Base-by-base conservation (phyloP, 768 basidiomycete species). In the Mrakia gelida region DNA sequence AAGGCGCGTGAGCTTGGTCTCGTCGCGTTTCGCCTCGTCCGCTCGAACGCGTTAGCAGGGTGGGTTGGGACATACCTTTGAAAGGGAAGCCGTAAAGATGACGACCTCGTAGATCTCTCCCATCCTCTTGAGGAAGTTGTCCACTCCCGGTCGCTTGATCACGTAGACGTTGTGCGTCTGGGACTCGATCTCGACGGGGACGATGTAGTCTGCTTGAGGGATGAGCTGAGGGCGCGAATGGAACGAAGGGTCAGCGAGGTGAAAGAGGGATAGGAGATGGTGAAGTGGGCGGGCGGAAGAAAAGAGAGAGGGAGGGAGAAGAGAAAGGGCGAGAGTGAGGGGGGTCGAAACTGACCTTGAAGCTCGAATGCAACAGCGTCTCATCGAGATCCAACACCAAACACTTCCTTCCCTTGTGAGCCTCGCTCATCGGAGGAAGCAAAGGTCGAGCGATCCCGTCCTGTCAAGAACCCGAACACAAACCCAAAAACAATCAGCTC, bases 81-180 rank as follows among this genome's bases (percentile, higher is more conserved):
- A 95, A 77, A 99, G 85, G 85, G 93, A 95, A 11, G 97, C 97
- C 9, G 97, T 99, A 85, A 98, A 99, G 15, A 99, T 92, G 45
- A 99, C 96, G 71, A 99, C 88, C 85, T 99, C 97, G 83, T 96
- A 99, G 65, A 98, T 91, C 84, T 98, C 95, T 54, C 97, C 97
- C 97, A 98, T 99, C 86, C 91, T 92, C 87, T 93, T 93, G 83
- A 99, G 86, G 85, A 98, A 99, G 83, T 91, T 91, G 84, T 99
- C 97, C 23, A 99, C 97, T 23, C 97, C 97, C 13, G 97, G 97
- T 72, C 97, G 91, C 85, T 98, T 98, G 85, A 98, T 93, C 71
- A 98, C 97, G 85, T 98, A 98, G 80, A 98, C 95, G 82, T 99
- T 98, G 84, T 99, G 97, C 89, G 92, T 93, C 83, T 97, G 92